These are phyloP conservation scores for Glaciozyma martinii DNA, from an alignment of 768 basidiomycete genomes.

Conservation along the genomic window DNA sequence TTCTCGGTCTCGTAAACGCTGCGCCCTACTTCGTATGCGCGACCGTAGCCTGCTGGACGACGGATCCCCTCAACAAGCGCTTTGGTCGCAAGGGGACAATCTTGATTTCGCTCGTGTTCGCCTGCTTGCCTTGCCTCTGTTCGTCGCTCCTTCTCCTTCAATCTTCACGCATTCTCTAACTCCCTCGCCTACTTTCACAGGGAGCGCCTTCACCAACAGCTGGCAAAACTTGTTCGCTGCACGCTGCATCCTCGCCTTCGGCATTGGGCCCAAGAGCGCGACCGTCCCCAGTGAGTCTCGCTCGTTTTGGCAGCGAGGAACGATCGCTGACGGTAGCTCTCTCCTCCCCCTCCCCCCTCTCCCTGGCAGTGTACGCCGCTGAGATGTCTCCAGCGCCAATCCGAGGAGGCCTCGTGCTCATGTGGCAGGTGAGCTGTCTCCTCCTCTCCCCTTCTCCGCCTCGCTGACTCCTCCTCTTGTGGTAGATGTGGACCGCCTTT, in stretches of 20 bases:
- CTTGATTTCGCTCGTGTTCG: slow-evolving; percentile 15
- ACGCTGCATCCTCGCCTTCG: slow-evolving; percentile 55
- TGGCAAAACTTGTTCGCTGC: slow-evolving; percentile 44
- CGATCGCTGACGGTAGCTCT: no score
- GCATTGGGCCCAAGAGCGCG: slow-evolving; percentile 55
- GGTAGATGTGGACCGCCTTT: slow-evolving; percentile 45
- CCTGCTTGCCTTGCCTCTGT: slow-evolving; percentile 12
- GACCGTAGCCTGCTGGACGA: slow-evolving; percentile 33
- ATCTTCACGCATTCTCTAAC: no score
- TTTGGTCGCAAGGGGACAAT: slow-evolving; percentile 49
- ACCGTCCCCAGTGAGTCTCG: slow-evolving; percentile 43
- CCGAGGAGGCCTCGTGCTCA: slow-evolving; percentile 75
- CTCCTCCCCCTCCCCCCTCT: no score
- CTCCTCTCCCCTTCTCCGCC: no score
- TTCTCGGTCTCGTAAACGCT: slow-evolving; percentile 33
- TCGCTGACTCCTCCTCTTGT: slow-evolving; percentile 48
- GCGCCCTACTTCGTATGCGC: slow-evolving; percentile 50
- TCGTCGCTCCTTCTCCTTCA: no score
- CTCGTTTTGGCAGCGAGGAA: no score
- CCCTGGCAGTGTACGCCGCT: slow-evolving; percentile 50
- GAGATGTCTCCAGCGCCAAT: slow-evolving; percentile 72
- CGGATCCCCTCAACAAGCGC: slow-evolving; percentile 33
- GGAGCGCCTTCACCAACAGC: slow-evolving; percentile 44
- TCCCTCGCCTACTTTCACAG: no score
- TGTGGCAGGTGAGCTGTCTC: no score